Base-by-base conservation (phyloP, 2,329 filamentous ascomycete genomes). In the Nannizzia gypsea region DNA sequence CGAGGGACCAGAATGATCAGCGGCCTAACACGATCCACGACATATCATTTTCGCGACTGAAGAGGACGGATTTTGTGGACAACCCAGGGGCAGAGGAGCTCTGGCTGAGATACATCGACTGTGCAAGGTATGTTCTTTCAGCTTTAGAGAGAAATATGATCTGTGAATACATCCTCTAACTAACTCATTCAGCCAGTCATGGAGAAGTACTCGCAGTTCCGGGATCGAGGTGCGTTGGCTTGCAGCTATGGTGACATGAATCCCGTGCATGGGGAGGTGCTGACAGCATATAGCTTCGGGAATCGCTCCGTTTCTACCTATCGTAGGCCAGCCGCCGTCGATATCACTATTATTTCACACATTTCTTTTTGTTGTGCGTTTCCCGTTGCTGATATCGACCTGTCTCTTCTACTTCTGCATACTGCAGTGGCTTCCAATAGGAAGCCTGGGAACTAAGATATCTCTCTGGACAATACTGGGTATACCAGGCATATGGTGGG, bases 401-500 rank as follows among this genome's bases (percentile, higher is more conserved):
- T 81, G 80, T 22, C 67, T 82, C 50, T 73, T 83, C 68, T 95
- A 95, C 76, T 93, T 97, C 71, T 70, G 88, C 62, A 68, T 96
- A 62, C 80, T 97, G 58, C 89, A 92, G 76, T 88, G 86, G 81
- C 81, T 96, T 13, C 90, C 90, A 0, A 79, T 87, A 8, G 84
- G 83, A 1, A 80, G 81, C 6, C 69, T 85, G 36, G 75, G 85
- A 48, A 90, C 90, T 69, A 97, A 97, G 75, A 83, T 88, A 11
- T 83, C 90, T 56, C 77, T 97, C 58, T 97, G 93, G 92, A 82
- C 84, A 62, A 82, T 97, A 65, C 82, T 99, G 66, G 87, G 85
- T 40, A 87, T 95, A 61, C 90, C 91, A 0, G 92, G 93, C 28
- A 89, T 99, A 61, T 97, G 91, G 90, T 97, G 92, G 92, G 86